Conservation (phyloP, 441 rosid species). For the Brassica balearica region DNA sequence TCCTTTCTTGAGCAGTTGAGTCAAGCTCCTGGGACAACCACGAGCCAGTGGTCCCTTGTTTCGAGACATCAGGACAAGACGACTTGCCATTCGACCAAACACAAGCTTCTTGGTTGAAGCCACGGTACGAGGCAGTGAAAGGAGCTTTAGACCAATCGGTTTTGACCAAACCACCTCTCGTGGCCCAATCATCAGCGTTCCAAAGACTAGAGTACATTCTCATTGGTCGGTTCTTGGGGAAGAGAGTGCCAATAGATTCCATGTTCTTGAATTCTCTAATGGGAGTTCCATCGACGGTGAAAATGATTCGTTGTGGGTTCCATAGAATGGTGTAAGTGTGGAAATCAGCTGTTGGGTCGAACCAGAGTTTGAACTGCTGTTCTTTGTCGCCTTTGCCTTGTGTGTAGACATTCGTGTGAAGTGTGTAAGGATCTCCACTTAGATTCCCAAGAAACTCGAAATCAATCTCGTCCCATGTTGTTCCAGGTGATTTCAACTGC, state of each 20-base stretch:
- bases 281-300: conserved; percentile 49
- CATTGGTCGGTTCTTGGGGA: conserved; percentile 51
- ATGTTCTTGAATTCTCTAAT: conserved; percentile 52
- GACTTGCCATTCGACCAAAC: conserved; percentile 42
- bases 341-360: conserved; percentile 69
- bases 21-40: conserved; percentile 49
- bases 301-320: conserved; percentile 66
- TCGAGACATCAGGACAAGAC: conserved; percentile 38
- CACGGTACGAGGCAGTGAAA: conserved; percentile 52
- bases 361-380: conserved; percentile 78
- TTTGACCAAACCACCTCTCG: conserved; percentile 53
- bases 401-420: conserved; percentile 65
- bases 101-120: conserved; percentile 46
- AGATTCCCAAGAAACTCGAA: conserved; percentile 68
- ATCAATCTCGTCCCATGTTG: conserved; percentile 65
- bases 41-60: conserved; percentile 29
- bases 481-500: conserved; percentile 51
- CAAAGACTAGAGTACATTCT: conserved; percentile 53
- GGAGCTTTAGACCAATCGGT: conserved; percentile 54
- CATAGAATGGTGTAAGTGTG: conserved; percentile 73
- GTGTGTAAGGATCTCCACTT: conserved; percentile 67
- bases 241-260: conserved; percentile 46
- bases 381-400: conserved; percentile 76
- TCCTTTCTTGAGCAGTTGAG: conserved; percentile 45
- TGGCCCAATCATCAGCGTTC: conserved; percentile 56